phyloP scores from a whole-genome alignment of 2,329 filamentous ascomycete species.

The Aureobasidium mangrovei region DNA sequence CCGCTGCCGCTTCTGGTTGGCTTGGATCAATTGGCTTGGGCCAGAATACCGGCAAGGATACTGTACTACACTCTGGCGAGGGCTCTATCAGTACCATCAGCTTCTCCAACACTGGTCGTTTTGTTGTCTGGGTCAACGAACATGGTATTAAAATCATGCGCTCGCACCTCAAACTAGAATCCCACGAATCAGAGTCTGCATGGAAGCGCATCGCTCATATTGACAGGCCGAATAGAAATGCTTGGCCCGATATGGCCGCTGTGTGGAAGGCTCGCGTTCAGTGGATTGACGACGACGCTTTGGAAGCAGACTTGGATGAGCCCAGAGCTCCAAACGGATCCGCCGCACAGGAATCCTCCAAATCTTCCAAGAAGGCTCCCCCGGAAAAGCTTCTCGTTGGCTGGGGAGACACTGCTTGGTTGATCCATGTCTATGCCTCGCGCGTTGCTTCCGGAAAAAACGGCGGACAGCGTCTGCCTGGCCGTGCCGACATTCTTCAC shows the following conservation, averaged over 20 bases:
- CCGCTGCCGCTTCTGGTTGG: constrained; percentile 74
- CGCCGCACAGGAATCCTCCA: constrained; percentile 17
- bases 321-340: constrained; percentile 28
- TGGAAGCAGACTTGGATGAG: constrained; percentile 63
- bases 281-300: constrained; percentile 78
- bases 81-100: constrained; percentile 85
- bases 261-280: constrained; percentile 90
- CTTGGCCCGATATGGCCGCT: constrained; percentile 93
- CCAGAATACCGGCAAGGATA: constrained; percentile 71
- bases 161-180: constrained; percentile 72
- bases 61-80: constrained; percentile 81
- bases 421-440: constrained; percentile 80
- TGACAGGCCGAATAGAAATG: constrained; percentile 73
- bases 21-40: constrained; percentile 79
- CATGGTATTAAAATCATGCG: constrained; percentile 98
- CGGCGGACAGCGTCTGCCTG: constrained; percentile 61
- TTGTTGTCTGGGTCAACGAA: constrained; percentile 92
- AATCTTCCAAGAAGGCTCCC: constrained; percentile 25
- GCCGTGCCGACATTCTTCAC: constrained; percentile 81
- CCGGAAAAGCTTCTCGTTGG: constrained; percentile 78
- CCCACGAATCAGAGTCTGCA: constrained; percentile 65
- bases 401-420: constrained; percentile 95
- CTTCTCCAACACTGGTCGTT: constrained; percentile 89
- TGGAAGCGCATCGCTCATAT: constrained; percentile 95
- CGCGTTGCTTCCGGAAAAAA: constrained; percentile 50